Evolutionary conservation across 1,284 basidiomycete genomes (phyloP).

Genomic region (Kwoniella shivajii): DNA sequence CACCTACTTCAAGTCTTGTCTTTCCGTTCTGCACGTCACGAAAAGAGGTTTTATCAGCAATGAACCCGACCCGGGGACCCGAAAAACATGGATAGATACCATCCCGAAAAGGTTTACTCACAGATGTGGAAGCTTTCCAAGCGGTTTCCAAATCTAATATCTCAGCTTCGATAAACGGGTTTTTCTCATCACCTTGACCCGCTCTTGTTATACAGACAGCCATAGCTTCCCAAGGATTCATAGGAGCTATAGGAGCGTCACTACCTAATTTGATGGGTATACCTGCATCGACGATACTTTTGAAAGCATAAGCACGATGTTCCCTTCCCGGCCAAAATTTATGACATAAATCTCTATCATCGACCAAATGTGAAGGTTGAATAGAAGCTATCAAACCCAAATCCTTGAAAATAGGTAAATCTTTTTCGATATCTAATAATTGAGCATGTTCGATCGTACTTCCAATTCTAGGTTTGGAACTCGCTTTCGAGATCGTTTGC

Average conservation of each 20-base stretch:
- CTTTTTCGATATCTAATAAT: conserved; percentile 30
- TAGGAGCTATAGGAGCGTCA: conserved; percentile 44
- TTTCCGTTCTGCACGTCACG: conserved; percentile 18
- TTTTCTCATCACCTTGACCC: conserved; percentile 6
- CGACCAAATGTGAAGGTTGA: conserved; percentile 48
- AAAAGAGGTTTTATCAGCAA: too few species aligned
- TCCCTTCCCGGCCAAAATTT: conserved; percentile 47
- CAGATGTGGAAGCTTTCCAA: conserved; percentile 25
- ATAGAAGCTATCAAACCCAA: conserved; percentile 43
- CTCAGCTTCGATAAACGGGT: conserved; percentile 25
- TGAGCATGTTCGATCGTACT: conserved; percentile 50
- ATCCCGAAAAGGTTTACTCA: too few species aligned
- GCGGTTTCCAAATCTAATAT: conserved; percentile 29
- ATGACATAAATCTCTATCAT: conserved; percentile 42
- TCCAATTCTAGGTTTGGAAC: conserved; percentile 25
- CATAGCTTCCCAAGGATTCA: conserved; percentile 47
- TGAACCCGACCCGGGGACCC: neutral
- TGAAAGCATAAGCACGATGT: conserved; percentile 41
- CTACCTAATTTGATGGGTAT: conserved; percentile 44
- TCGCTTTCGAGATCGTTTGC: conserved; percentile 24
- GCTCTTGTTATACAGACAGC: conserved; percentile 36
- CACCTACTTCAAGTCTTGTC: conserved; percentile 26
- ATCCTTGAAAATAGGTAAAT: conserved; percentile 35
- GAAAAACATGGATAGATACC: too few species aligned
- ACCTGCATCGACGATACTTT: conserved; percentile 35